Base-by-base conservation (phyloP, 73 alveolate genomes). In the Paramecium sexaurelia region DNA sequence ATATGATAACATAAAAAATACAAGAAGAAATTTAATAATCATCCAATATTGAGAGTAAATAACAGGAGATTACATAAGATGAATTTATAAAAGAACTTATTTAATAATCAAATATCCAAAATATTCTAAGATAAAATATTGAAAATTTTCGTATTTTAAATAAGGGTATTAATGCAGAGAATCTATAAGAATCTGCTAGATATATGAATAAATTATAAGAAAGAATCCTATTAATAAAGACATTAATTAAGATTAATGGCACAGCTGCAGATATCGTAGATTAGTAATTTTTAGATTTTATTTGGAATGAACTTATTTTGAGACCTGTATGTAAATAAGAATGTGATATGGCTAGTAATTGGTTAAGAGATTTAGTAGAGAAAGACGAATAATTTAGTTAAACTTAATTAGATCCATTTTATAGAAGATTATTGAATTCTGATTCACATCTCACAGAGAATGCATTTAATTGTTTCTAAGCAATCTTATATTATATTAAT, bases 181-280 rank as follows among this genome's bases (percentile, higher is more conserved):
- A 61, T 11, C 29, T 61, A 11, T 26, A 29, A 61, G 83, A 61
- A 61, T 26, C 39, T 10, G 39, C 83, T 10, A 3, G 43, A 13
- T 78, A 78, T 33, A 78, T 78, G 90, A 78, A 78, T 43, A 78
- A 45, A 39, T 41, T 78, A 39, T 78, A 78, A 78, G 90, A 78
- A 45, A 37, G 90, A 78, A 24, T 78, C 19, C 17, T 78, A 43
- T 78, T 78, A 26, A 43, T 78, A 2, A 78, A 78, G 1, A 19
- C 90, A 10, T 10, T 78, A 19, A 41, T 41, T 41, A 41, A 32
- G 6, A 78, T 41, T 22, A 37, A 45, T 45, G 55, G 55, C 8
- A 41, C 73, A 2, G 56, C 57, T 35, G 29, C 57, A 17, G 32
- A 71, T 13, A 78, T 45, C 11, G 41, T 78, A 5, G 90, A 78